Conservation (phyloP, 2,329 filamentous ascomycete species). For the Knufia petricola region DNA sequence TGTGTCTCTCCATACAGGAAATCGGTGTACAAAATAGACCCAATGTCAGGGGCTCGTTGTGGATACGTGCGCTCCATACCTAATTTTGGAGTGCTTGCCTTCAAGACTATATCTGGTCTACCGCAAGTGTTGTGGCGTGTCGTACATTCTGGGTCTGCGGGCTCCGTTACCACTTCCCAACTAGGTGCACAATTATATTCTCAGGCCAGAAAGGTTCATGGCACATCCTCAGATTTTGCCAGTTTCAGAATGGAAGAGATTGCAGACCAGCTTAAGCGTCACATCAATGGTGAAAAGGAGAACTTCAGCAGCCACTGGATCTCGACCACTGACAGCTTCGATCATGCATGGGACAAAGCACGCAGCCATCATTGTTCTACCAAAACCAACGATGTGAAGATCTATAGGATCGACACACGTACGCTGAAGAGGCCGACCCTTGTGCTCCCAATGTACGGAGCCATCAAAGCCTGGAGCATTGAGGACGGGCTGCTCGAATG, state of each 20-base stretch:
- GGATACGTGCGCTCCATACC: background rate
- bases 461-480: background rate
- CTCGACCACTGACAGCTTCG: constrained; percentile 4
- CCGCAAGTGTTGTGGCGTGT: background rate
- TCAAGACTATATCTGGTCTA: background rate
- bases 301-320: background rate
- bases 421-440: background rate
- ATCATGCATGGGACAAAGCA: background rate
- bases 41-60: background rate
- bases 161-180: too few species aligned
- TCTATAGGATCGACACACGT: constrained; percentile 1
- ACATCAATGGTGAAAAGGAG: background rate
- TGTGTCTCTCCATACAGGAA: background rate
- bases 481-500: background rate
- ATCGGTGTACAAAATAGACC: background rate
- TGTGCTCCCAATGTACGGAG: background rate
- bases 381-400: background rate
- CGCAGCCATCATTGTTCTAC: background rate
- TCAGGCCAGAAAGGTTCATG: too few species aligned
- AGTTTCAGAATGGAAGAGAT: background rate
- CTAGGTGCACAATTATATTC: too few species aligned
- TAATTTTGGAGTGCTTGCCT: background rate
- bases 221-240: background rate
- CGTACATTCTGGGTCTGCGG: constrained; percentile 1
- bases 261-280: background rate